phyloP scores from a whole-genome alignment of 2,329 filamentous ascomycete genomes.

The Alternaria incomplexa region DNA sequence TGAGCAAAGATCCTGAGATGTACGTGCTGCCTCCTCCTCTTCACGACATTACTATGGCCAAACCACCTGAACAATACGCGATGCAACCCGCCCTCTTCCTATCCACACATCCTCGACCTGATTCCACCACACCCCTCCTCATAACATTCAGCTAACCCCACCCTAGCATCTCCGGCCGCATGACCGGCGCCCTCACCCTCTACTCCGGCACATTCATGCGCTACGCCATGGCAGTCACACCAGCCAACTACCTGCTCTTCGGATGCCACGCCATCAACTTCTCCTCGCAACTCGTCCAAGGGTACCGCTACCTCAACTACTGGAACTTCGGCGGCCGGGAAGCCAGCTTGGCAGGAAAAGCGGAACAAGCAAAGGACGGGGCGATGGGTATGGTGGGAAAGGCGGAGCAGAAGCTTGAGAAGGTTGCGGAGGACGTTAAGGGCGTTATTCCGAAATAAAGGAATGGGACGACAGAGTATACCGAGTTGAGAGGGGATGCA shows the following conservation, averaged over 20 bases:
- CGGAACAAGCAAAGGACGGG: constrained; percentile 19
- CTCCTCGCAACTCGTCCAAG: constrained; percentile 65
- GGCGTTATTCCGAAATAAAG: constrained; percentile 16
- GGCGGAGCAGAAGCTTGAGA: constrained; percentile 6
- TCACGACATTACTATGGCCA: not conserved
- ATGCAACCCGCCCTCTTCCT: not conserved
- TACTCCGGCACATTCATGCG: constrained; percentile 72
- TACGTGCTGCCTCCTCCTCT: constrained; percentile 33
- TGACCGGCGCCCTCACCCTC: constrained; percentile 66
- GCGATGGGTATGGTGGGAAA: constrained; percentile 8
- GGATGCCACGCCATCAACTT: constrained; percentile 72
- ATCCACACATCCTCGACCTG: not conserved
- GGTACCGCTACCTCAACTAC: constrained; percentile 67
- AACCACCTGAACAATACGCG: not conserved
- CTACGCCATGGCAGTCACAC: constrained; percentile 68
- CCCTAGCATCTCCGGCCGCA: constrained; percentile 67
- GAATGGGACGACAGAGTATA: not conserved
- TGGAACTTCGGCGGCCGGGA: constrained; percentile 60
- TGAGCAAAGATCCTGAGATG: constrained; percentile 61
- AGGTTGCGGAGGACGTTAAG: constrained; percentile 16
- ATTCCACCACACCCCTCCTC: not conserved
- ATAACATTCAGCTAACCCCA: not conserved
- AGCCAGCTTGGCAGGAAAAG: constrained; percentile 47
- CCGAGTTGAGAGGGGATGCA: not conserved
- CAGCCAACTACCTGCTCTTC: constrained; percentile 71